Base-by-base conservation (phyloP, 192 early-diverging fungal genomes). In the Rhizophagus prolifer region DNA sequence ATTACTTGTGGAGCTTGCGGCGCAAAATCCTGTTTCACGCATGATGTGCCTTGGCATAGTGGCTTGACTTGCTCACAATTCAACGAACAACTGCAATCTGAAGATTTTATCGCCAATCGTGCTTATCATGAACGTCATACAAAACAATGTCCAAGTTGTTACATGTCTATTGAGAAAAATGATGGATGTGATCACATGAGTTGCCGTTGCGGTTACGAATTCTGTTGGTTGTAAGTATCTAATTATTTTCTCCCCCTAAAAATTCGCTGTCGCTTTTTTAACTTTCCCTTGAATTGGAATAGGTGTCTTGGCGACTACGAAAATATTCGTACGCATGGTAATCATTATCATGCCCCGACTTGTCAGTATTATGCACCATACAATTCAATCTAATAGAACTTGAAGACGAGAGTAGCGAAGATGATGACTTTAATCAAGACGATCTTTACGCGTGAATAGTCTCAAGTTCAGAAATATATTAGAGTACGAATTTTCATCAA, bases 211-310 rank as follows among this genome's bases (percentile, higher is more conserved):
- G 60, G 60, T 31, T 46, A 74, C 31, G 72, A 74, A 74, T 74
- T 74, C 44, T 74, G 72, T 41, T 74, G 72, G 72, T 23, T 74
- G 72, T 74, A 74, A 44, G 72, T 41, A 74, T 62, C 28, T 74
- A 44, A 13, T 16, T 25, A n/a, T 70, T 47, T 5, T 70, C n/a
- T 14, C 46, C 10, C 47, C 19, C n/a, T 31, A n/a, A 54, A 54
- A 50, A 61, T 44, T 44, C 58, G n/a, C 25, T 60, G 19, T 26
- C 23, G 12, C 25, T 61, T 61, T 61, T 3, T 61, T 23, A 61
- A 61, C n/a, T n/a, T 30, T 21, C 19, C 75, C 73, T 46, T 75
- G 12, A 50, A 73, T 60, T 28, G 21, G 14, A 21, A 64, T n/a
- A 74, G 72, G 21, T 74, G 72, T 10, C 72, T 74, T 25, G 58